A percentile compares a stretch with the other conserved stretches of the same genome.
These are phyloP conservation scores for Teratosphaeria pseudoeucalypti DNA, from an alignment of 2,329 filamentous ascomycete genomes.

Conservation along the genomic window DNA sequence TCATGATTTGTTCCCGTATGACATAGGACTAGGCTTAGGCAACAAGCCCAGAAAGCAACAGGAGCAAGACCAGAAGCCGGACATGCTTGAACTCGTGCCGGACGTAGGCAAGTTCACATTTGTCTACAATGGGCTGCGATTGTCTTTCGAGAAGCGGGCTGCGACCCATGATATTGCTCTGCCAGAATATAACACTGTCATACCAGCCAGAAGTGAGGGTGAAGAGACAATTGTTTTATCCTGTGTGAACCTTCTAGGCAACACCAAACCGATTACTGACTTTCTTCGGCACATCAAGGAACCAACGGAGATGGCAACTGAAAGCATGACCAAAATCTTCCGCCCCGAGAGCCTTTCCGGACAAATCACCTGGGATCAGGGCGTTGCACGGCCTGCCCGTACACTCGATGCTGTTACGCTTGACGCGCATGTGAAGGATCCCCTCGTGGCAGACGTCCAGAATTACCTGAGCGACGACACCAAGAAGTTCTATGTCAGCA, in stretches of 20 bases:
- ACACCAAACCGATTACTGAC: constrained; percentile 23
- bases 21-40: background rate
- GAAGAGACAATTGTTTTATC: constrained; percentile 7
- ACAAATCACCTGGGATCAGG: constrained; percentile 23
- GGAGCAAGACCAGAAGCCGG: background rate
- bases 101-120: constrained; percentile 14
- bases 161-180: background rate
- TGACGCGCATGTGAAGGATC: constrained; percentile 52
- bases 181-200: background rate
- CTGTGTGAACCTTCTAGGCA: constrained; percentile 13
- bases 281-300: constrained; percentile 38
- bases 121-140: constrained; percentile 1
- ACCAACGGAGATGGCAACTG: constrained; percentile 23
- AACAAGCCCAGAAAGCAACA: constrained; percentile 5
- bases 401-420: constrained; percentile 65
- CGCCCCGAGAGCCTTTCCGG: constrained; percentile 9
- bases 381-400: constrained; percentile 48
- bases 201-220: background rate
- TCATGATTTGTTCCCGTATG: constrained; percentile 14
- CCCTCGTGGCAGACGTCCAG: constrained; percentile 58
- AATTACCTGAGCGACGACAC: constrained; percentile 62
- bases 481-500: constrained; percentile 65
- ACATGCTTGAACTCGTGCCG: constrained; percentile 16
- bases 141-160: constrained; percentile 4
- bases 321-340: constrained; percentile 13